phyloP scores from a whole-genome alignment of 2,329 filamentous ascomycete genomes.

The Alternaria angustiovoidea region DNA sequence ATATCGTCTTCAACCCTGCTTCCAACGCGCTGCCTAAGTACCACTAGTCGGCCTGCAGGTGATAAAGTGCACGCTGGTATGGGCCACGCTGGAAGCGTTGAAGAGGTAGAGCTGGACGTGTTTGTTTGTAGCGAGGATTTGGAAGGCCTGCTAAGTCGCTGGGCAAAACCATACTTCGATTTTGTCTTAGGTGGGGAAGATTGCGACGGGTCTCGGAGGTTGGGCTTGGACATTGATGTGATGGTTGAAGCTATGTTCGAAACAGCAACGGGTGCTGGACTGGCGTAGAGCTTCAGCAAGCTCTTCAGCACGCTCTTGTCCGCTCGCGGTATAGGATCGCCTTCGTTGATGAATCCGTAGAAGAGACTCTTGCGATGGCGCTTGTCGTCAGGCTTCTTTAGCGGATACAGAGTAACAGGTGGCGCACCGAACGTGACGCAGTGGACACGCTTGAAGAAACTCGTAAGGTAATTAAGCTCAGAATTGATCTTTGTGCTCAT shows the following conservation, averaged over 20 bases:
- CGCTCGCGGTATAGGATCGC: constrained; percentile 79
- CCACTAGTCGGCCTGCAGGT: constrained; percentile 73
- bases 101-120: constrained; percentile 40
- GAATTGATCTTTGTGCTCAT: constrained; percentile 68
- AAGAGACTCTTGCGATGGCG: constrained; percentile 73
- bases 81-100: constrained; percentile 63
- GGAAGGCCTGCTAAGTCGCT: constrained; percentile 27
- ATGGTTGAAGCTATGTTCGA: constrained; percentile 26
- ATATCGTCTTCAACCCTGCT: constrained; percentile 61
- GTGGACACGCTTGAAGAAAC: constrained; percentile 78
- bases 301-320: constrained; percentile 79
- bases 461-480: constrained; percentile 73
- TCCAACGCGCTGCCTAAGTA: constrained; percentile 59
- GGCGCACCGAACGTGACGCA: constrained; percentile 88
- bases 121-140: constrained; percentile 36
- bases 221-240: constrained; percentile 36
- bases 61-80: constrained; percentile 73
- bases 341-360: constrained; percentile 83
- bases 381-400: constrained; percentile 63
- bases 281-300: constrained; percentile 74
- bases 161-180: constrained; percentile 17
- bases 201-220: constrained; percentile 21
- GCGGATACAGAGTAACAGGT: constrained; percentile 74
- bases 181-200: constrained; percentile 24
- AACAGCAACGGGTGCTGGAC: constrained; percentile 60